These are phyloP conservation scores for Aspergillus versicolor DNA, from an alignment of 2,329 filamentous ascomycete genomes.

Conservation along the genomic window DNA sequence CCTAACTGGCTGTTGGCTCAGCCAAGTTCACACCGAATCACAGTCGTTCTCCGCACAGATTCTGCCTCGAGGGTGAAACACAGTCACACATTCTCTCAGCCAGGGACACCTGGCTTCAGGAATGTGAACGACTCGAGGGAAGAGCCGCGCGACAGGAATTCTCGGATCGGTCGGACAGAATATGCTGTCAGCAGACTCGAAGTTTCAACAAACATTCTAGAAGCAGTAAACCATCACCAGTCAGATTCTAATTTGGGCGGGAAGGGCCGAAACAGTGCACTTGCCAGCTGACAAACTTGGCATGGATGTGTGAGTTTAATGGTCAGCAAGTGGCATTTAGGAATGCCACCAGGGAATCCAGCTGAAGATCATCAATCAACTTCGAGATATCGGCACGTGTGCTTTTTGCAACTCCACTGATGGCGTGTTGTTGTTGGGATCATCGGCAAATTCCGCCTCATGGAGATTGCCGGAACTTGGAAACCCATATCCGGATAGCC, in stretches of 20 bases:
- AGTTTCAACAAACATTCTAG: conserved; percentile 30
- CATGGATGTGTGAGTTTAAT: neutral
- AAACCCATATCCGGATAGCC: neutral
- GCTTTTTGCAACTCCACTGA: neutral
- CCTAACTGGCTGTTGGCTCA: neutral
- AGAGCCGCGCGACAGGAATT: neutral
- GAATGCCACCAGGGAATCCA: neutral
- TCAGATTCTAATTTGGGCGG: conserved; percentile 2
- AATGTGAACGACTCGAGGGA: neutral
- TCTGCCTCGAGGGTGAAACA: neutral
- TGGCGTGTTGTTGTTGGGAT: neutral
- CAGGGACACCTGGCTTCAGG: neutral
- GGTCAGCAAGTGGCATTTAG: neutral
- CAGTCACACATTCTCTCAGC: neutral
- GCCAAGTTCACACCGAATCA: neutral
- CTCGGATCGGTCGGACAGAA: neutral
- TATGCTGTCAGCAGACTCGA: conserved; percentile 15
- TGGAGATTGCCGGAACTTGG: neutral
- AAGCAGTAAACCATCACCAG: conserved; percentile 20
- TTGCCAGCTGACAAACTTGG: neutral
- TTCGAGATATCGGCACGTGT: neutral
- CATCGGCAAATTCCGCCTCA: neutral
- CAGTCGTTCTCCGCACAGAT: neutral
- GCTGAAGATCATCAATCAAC: conserved; percentile 2
- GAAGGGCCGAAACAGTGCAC: neutral